Evolutionary conservation across 1,139 yeast genomes (phyloP).

Genomic region (Kodamaea anthophila): DNA sequence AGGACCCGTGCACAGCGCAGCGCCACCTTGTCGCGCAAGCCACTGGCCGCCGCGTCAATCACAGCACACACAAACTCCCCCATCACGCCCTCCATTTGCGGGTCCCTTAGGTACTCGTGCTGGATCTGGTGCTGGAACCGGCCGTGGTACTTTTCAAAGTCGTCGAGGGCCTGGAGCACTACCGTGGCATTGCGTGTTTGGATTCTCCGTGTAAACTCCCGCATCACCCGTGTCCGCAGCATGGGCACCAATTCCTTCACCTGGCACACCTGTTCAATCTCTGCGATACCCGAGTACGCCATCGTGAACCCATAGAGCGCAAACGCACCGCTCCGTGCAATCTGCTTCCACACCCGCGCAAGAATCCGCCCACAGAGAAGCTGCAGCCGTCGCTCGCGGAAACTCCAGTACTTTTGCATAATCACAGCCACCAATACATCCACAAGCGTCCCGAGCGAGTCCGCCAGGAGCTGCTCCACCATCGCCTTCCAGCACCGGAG

Average conservation of each 20-base stretch:
- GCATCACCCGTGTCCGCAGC: slow-evolving; percentile 24
- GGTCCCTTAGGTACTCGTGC: slow-evolving; percentile 27
- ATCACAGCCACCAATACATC: slow-evolving; percentile 42
- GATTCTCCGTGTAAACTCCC: slow-evolving; percentile 51
- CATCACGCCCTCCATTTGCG: slow-evolving; percentile 25
- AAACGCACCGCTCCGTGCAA: slow-evolving; percentile 33
- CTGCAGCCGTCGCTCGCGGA: slow-evolving; percentile 41
- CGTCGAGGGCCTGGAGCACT: slow-evolving; percentile 70
- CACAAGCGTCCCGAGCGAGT: slow-evolving; percentile 44
- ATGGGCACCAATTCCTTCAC: slow-evolving; percentile 23
- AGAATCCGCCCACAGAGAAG: slow-evolving; percentile 42
- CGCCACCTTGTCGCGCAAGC: slow-evolving; percentile 50
- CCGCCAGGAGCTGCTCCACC: slow-evolving; percentile 43
- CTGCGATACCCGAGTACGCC: slow-evolving; percentile 27
- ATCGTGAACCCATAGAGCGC: slow-evolving; percentile 46
- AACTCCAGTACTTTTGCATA: slow-evolving; percentile 57
- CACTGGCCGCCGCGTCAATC: slow-evolving; percentile 49
- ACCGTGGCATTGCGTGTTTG: slow-evolving; percentile 69
- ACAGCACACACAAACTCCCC: slow-evolving; percentile 49
- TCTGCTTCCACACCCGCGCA: slow-evolving; percentile 30
- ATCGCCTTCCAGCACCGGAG: slow-evolving; percentile 63
- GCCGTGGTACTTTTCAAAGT: slow-evolving; percentile 48
- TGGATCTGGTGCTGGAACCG: slow-evolving; percentile 46
- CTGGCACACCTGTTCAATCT: slow-evolving; percentile 12
- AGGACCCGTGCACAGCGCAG: slow-evolving; percentile 61